Evolutionary conservation across 805 yeast genomes (phyloP).

Genomic region (Myxozyma kluyveri): DNA sequence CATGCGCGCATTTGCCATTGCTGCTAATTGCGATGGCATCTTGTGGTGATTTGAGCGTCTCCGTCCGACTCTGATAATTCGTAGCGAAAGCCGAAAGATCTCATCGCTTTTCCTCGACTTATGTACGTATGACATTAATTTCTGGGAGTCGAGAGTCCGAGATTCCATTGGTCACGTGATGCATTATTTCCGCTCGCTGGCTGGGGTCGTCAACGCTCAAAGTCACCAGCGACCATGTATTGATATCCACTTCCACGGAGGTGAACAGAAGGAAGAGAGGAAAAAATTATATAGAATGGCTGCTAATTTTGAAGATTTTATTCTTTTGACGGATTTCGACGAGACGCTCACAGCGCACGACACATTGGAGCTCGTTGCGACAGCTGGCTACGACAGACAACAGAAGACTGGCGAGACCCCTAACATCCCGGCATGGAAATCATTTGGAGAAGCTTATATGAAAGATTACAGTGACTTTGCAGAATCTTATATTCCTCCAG

Average conservation of each 20-base stretch:
- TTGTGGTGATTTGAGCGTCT: not conserved
- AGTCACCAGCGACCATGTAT: too few species aligned
- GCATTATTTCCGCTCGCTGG: too few species aligned
- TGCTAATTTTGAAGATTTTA: not conserved
- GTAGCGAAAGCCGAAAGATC: not conserved
- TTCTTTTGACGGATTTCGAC: slow-evolving; percentile 30
- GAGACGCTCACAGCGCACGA: slow-evolving; percentile 30
- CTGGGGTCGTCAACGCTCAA: too few species aligned
- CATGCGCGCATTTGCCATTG: slow-evolving; percentile 7
- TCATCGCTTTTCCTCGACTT: not conserved
- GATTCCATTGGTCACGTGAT: too few species aligned
- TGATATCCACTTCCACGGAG: too few species aligned
- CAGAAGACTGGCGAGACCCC: not conserved
- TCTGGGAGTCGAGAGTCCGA: too few species aligned
- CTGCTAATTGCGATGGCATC: not conserved
- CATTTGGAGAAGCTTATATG: slow-evolving; percentile 22
- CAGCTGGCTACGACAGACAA: slow-evolving; percentile 23
- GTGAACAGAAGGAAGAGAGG: too few species aligned
- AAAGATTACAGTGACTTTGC: slow-evolving; percentile 15
- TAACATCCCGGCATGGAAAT: slow-evolving; percentile 18
- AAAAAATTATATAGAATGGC: too few species aligned
- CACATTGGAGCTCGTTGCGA: slow-evolving; percentile 26
- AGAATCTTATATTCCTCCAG: not conserved
- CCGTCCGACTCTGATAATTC: not conserved
- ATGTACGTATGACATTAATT: not conserved